phyloP scores from a whole-genome alignment of 2,329 filamentous ascomycete species.

The Aspergillus nomiae region DNA sequence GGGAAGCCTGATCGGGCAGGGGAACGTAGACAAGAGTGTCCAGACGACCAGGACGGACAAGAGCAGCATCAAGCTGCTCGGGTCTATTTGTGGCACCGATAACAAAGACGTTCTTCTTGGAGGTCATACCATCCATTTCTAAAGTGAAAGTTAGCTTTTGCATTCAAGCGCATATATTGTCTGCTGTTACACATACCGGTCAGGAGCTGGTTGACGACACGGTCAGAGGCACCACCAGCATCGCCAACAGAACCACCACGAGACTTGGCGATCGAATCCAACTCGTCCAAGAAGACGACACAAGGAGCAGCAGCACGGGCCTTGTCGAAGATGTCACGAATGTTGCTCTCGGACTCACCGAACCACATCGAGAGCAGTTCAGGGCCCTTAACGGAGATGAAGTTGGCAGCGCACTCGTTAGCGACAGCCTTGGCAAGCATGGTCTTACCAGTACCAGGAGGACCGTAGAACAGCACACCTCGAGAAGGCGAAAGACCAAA shows the following conservation, averaged over 20 bases:
- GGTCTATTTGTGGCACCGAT: conserved; percentile 98
- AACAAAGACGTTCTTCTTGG: conserved; percentile 99
- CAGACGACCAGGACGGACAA: conserved; percentile 97
- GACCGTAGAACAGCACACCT: conserved; percentile 98
- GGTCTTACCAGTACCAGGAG: conserved; percentile 99
- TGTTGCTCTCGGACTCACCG: conserved; percentile 99
- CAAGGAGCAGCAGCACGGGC: conserved; percentile 96
- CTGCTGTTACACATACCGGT: conserved; percentile 63
- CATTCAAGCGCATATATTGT: background rate
- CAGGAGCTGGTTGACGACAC: conserved; percentile 99
- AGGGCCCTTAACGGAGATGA: conserved; percentile 98
- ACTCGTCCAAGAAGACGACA: conserved; percentile 96
- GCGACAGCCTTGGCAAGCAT: conserved; percentile 98
- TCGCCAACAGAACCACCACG: conserved; percentile 96
- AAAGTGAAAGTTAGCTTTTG: conserved; percentile 43
- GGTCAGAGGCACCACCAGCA: conserved; percentile 96
- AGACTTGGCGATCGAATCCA: conserved; percentile 99
- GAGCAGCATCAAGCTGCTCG: conserved; percentile 95
- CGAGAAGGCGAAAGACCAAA: conserved; percentile 97
- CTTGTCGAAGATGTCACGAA: conserved; percentile 99
- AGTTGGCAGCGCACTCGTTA: conserved; percentile 99
- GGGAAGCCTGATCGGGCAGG: conserved; percentile 86
- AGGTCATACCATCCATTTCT: conserved; percentile 99
- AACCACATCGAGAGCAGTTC: conserved; percentile 99
- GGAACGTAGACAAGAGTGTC: conserved; percentile 98